Evolutionary conservation across 331 rosid genomes (phyloP).

Genomic region (Malus hybrid): DNA sequence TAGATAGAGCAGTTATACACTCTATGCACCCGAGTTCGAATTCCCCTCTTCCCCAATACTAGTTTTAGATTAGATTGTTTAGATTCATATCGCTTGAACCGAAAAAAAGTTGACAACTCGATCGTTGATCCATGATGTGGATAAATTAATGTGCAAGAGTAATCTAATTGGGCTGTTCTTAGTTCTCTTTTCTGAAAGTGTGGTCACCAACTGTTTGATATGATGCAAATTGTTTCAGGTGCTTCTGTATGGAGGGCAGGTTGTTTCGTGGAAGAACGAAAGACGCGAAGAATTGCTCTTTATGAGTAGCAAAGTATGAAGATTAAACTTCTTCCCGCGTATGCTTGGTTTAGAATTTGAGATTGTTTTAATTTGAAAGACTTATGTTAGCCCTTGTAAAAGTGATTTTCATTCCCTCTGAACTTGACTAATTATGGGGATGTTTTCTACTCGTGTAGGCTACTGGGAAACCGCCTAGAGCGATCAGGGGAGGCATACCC

Average conservation of each 20-base stretch:
- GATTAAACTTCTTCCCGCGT: background rate
- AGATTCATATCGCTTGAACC: too few relatives aligned
- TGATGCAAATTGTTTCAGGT: constrained; percentile 41
- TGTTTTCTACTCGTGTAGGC: constrained; percentile 31
- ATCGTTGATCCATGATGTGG: background rate
- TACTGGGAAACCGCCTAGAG: constrained; percentile 53
- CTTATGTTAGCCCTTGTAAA: background rate
- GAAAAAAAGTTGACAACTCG: too few relatives aligned
- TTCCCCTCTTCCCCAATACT: too few relatives aligned
- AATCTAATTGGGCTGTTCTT: too few relatives aligned
- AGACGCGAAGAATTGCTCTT: constrained; percentile 62
- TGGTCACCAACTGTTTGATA: constrained; percentile 2
- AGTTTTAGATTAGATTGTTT: too few relatives aligned
- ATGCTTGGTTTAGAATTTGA: background rate
- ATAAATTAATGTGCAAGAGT: background rate
- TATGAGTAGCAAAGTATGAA: constrained; percentile 60
- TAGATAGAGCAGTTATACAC: too few relatives aligned
- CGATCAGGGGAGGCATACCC: constrained; percentile 73
- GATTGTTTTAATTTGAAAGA: background rate
- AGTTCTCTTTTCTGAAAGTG: background rate
- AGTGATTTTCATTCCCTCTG: background rate
- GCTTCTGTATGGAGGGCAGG: constrained; percentile 66
- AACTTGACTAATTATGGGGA: background rate
- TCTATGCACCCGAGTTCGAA: too few relatives aligned
- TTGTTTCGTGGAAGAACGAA: constrained; percentile 77